A percentile compares a stretch with the other conserved stretches of the same genome.
phyloP scores from a whole-genome alignment of 306 rosid genomes.

The Sindora glabra region DNA sequence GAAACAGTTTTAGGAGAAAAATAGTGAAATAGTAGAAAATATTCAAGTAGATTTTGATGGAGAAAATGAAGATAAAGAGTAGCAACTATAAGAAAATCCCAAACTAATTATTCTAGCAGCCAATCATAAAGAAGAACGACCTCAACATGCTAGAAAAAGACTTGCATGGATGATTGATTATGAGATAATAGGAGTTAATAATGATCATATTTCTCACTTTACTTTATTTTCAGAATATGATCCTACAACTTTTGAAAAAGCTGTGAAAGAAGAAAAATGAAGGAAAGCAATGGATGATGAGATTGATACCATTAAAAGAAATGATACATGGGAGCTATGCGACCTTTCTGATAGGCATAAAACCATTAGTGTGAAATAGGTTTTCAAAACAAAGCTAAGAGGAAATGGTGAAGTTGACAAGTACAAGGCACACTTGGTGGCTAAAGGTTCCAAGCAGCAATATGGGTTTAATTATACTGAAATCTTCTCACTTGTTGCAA shows the following conservation, averaged over 20 bases:
- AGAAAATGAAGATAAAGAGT: background rate
- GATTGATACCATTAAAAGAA: background rate
- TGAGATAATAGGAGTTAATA: background rate
- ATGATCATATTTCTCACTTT: background rate
- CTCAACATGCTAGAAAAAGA: background rate
- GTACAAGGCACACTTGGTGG: background rate
- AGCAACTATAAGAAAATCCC: too few species aligned
- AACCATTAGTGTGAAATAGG: too few species aligned
- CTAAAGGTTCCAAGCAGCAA: background rate
- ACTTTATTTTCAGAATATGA: background rate
- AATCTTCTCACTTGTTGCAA: background rate
- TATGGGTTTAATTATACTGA: too few species aligned
- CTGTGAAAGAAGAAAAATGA: background rate
- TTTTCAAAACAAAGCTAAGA: too few species aligned
- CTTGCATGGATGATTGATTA: background rate
- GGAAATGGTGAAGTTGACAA: too few species aligned
- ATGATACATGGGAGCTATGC: too few species aligned
- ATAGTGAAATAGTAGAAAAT: too few species aligned
- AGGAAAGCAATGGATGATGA: background rate
- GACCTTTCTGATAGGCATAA: too few species aligned
- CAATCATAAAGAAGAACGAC: background rate
- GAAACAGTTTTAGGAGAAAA: background rate
- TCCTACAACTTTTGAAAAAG: background rate
- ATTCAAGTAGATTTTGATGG: background rate
- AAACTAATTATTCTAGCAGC: too few species aligned